A percentile compares a stretch with the other conserved stretches of the same genome.
phyloP scores from a whole-genome alignment of 106 monocot species.

The Dendrobium officinale region DNA sequence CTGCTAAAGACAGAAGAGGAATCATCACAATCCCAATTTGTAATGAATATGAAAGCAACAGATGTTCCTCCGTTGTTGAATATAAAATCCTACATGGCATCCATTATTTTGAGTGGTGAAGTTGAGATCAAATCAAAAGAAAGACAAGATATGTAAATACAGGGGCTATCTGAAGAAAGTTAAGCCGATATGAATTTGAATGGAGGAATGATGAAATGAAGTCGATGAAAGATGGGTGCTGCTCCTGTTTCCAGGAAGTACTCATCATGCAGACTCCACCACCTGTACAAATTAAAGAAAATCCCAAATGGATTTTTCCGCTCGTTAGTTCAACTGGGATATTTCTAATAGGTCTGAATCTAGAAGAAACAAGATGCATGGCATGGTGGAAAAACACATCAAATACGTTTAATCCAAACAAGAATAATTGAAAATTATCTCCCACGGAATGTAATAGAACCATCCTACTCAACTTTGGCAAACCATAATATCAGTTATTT shows the following conservation, averaged over 20 bases:
- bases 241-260: slow-evolving; percentile 68
- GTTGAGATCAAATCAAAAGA: not conserved
- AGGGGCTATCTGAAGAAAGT: slow-evolving; percentile 73
- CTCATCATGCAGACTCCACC: slow-evolving; percentile 93
- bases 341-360: not conserved
- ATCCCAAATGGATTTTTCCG: not conserved
- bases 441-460: not conserved
- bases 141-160: slow-evolving; percentile 28
- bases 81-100: slow-evolving; percentile 68
- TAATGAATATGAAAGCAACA: slow-evolving; percentile 81
- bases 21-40: slow-evolving; percentile 53
- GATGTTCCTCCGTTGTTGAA: slow-evolving; percentile 92
- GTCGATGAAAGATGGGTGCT: slow-evolving; percentile 66
- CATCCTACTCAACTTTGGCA: not conserved
- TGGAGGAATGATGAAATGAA: slow-evolving; percentile 73
- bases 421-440: not conserved
- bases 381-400: not conserved
- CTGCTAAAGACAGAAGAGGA: slow-evolving; percentile 48
- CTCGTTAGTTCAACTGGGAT: not conserved
- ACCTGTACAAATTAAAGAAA: slow-evolving; percentile 22
- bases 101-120: not conserved
- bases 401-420: not conserved
- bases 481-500: no score
- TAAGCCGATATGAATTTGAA: slow-evolving; percentile 83
- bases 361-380: not conserved